Evolutionary conservation across 257 asterid species (phyloP).

Genomic region (Gardenia jasminoides): DNA sequence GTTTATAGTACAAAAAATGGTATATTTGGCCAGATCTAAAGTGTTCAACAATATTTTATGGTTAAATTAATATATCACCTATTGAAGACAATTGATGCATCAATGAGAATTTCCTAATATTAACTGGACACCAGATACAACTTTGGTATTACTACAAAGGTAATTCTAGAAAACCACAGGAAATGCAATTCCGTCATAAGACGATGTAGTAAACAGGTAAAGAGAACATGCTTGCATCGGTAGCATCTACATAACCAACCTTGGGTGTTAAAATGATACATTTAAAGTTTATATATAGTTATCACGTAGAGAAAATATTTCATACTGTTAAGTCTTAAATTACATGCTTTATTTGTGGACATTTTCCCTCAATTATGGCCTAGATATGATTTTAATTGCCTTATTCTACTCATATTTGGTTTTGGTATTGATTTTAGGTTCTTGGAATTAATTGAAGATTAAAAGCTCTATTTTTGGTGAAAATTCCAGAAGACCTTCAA

Average conservation of each 20-base stretch:
- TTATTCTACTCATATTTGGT: too few species aligned
- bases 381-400: too few species aligned
- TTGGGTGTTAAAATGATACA: not conserved
- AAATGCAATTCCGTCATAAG: not conserved
- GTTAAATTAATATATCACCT: not conserved
- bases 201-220: not conserved
- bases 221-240: not conserved
- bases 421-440: too few species aligned
- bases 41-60: not conserved
- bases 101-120: not conserved
- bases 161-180: not conserved
- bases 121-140: not conserved
- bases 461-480: too few species aligned
- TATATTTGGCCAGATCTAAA: not conserved
- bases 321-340: too few species aligned
- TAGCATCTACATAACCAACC: not conserved
- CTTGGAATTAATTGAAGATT: too few species aligned
- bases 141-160: not conserved
- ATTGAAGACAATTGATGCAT: not conserved
- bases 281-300: not conserved
- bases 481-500: too few species aligned
- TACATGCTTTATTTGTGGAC: too few species aligned
- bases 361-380: too few species aligned
- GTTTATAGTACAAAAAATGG: too few species aligned
- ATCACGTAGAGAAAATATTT: not conserved